These are phyloP conservation scores for Persicaria tinctoria DNA, from an alignment of 148 eudicot species.

Conservation along the genomic window DNA sequence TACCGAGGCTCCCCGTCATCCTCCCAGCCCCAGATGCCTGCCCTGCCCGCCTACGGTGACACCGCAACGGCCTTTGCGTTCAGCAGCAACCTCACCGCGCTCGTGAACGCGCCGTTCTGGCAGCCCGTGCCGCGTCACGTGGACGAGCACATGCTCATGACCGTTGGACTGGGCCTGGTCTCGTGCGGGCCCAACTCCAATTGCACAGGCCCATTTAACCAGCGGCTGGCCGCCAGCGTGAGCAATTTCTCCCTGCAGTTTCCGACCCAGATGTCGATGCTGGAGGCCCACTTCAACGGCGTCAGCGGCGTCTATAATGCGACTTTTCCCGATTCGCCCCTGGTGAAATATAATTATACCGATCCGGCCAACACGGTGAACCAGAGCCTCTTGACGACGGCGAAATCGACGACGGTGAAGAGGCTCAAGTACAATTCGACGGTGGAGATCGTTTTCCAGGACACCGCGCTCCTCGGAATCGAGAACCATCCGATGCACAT, in stretches of 20 bases:
- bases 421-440: constrained; percentile 32
- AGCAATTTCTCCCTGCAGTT: constrained; percentile 22
- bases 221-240: background rate
- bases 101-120: background rate
- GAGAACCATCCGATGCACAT: constrained; percentile 22
- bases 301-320: constrained; percentile 37
- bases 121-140: background rate
- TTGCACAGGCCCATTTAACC: background rate
- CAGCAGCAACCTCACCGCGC: constrained; percentile 30
- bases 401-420: constrained; percentile 18
- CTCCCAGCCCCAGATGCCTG: constrained; percentile 30
- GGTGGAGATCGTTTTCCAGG: constrained; percentile 43
- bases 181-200: background rate
- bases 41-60: constrained; percentile 29
- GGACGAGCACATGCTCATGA: constrained; percentile 10
- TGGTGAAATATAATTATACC: constrained; percentile 41
- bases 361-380: constrained; percentile 25
- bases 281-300: constrained; percentile 36
- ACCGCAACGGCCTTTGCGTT: constrained; percentile 17
- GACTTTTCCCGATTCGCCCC: constrained; percentile 46
- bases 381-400: background rate
- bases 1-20: constrained; percentile 20
- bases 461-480: constrained; percentile 10
- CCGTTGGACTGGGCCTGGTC: background rate
- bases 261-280: constrained; percentile 33